Conservation (phyloP, 177 flowering plant genomes). For the Telopea speciosissima region DNA sequence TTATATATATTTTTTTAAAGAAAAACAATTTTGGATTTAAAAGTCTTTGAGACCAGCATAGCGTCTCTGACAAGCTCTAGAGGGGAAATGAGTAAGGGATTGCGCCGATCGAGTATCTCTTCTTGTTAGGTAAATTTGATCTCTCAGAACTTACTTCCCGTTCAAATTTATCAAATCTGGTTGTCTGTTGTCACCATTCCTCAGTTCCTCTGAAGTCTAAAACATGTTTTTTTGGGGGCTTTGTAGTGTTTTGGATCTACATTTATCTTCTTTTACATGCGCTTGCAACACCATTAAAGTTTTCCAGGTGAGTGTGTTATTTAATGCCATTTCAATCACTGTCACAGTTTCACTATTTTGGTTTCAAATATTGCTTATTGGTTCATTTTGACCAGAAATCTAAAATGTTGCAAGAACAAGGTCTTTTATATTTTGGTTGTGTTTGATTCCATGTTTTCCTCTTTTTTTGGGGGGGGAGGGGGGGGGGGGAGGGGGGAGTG, state of each 20-base stretch:
- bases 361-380: background rate
- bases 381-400: background rate
- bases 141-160: background rate
- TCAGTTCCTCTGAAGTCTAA: no score
- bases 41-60: no score
- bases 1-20: no score
- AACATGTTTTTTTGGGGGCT: background rate
- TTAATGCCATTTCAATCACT: background rate
- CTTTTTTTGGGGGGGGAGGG: no score
- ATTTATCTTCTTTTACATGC: background rate
- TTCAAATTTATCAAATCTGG: background rate
- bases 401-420: background rate
- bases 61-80: no score
- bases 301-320: background rate
- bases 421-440: no score
- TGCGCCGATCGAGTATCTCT: background rate
- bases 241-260: background rate
- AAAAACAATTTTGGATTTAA: no score
- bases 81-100: no score
- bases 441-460: no score
- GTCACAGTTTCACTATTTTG: background rate
- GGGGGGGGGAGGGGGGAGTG: no score
- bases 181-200: background rate
- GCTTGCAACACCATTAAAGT: background rate
- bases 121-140: background rate